Evolutionary conservation across 2,329 filamentous ascomycete genomes (phyloP).

Genomic region (Intubia oerlemansii): DNA sequence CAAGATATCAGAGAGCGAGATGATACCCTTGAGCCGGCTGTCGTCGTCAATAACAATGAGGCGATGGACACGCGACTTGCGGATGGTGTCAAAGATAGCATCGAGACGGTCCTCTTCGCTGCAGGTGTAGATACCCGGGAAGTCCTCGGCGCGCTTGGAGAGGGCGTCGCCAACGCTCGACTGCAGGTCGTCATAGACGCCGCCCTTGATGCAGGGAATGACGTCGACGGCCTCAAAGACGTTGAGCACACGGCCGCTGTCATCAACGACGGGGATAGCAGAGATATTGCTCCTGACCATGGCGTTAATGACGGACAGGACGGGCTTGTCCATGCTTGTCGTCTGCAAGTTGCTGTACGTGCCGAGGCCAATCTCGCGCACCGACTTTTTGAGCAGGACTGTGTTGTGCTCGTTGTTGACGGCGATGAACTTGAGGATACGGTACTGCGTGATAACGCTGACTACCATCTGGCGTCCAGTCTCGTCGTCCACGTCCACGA

Average conservation of each 20-base stretch:
- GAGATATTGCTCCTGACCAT: constrained; percentile 89
- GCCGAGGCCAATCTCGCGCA: constrained; percentile 67
- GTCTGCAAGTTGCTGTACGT: constrained; percentile 67
- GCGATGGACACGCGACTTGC: constrained; percentile 83
- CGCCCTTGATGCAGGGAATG: constrained; percentile 85
- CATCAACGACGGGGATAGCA: constrained; percentile 80
- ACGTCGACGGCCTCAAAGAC: constrained; percentile 97
- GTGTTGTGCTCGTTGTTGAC: constrained; percentile 79
- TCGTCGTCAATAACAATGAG: constrained; percentile 85
- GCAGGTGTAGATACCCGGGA: constrained; percentile 93
- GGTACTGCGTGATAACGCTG: constrained; percentile 93
- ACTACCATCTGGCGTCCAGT: constrained; percentile 83
- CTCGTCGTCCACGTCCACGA: constrained; percentile 87
- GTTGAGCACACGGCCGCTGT: constrained; percentile 59
- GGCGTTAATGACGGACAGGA: constrained; percentile 84
- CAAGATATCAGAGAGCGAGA: constrained; percentile 89
- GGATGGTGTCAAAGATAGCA: constrained; percentile 90
- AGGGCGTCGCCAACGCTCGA: constrained; percentile 76
- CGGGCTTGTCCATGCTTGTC: constrained; percentile 70
- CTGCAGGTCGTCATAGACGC: constrained; percentile 75
- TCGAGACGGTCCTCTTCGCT: constrained; percentile 78
- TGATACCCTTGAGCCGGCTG: constrained; percentile 64
- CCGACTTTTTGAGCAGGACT: constrained; percentile 66
- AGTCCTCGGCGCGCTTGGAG: constrained; percentile 71
- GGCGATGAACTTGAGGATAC: constrained; percentile 95